phyloP scores from a whole-genome alignment of 2,329 filamentous ascomycete genomes.

The Pseudovirgaria hyperparasitica region DNA sequence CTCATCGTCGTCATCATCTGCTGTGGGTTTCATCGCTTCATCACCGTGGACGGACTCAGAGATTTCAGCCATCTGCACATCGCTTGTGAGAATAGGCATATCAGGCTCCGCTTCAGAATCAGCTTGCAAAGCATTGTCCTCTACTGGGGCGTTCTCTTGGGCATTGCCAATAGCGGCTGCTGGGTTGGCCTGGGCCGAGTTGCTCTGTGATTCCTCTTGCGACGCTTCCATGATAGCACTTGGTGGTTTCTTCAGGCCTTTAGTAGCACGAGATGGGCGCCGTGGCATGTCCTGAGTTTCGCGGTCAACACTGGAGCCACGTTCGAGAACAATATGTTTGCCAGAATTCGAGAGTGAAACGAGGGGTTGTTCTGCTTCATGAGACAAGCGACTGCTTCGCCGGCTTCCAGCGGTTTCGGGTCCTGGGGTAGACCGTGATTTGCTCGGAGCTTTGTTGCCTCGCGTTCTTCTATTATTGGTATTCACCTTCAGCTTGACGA shows the following conservation, averaged over 20 bases:
- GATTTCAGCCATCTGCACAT: conserved; percentile 17
- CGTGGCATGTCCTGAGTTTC: conserved; percentile 30
- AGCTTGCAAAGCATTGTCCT: no score
- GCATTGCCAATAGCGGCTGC: conserved; percentile 16
- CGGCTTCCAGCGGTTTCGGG: conserved; percentile 27
- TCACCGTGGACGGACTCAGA: conserved; percentile 11
- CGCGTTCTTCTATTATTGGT: conserved; percentile 12
- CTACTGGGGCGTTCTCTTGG: conserved; percentile 17
- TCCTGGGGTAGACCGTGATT: conserved; percentile 20
- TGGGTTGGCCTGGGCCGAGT: conserved; percentile 18
- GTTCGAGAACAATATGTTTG: conserved; percentile 40
- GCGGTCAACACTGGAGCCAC: conserved; percentile 39
- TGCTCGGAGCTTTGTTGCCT: conserved; percentile 27
- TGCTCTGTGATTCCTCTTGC: conserved; percentile 32
- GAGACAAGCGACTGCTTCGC: conserved; percentile 46
- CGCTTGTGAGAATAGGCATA: no score
- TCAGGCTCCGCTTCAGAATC: no score
- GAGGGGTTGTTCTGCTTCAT: conserved; percentile 43
- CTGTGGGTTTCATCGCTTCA: no score
- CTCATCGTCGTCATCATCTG: conserved; percentile 34
- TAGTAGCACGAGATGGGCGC: conserved; percentile 30
- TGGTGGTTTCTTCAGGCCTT: conserved; percentile 35
- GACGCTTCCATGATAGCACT: conserved; percentile 42
- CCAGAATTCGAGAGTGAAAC: conserved; percentile 47
- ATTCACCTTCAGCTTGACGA: conserved; percentile 28